Conservation (phyloP, 2,329 filamentous ascomycete genomes). For the Claviceps cyperi region DNA sequence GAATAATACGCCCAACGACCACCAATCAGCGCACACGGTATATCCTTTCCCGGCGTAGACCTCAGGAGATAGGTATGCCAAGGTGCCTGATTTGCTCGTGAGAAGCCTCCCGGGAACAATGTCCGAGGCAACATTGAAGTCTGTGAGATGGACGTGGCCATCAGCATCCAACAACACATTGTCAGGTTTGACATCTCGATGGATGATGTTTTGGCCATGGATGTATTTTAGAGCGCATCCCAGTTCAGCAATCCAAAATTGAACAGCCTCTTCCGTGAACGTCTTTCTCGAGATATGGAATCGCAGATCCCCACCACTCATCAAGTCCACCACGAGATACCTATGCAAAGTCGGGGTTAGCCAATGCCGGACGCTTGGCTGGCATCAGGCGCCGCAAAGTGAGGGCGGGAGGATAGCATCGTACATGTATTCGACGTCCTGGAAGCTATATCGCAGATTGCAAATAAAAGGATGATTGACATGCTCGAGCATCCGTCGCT, state of each 20-base stretch:
- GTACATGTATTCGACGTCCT: slow-evolving; percentile 97
- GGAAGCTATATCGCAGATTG: slow-evolving; percentile 96
- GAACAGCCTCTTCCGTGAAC: slow-evolving; percentile 91
- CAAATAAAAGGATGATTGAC: slow-evolving; percentile 96
- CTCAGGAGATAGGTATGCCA: slow-evolving; percentile 91
- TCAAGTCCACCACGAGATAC: slow-evolving; percentile 95
- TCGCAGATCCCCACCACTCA: slow-evolving; percentile 91
- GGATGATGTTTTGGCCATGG: slow-evolving; percentile 74
- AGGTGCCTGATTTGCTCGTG: slow-evolving; percentile 90
- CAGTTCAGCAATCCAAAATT: slow-evolving; percentile 92
- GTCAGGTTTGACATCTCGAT: slow-evolving; percentile 83
- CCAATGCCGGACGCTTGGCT: not conserved
- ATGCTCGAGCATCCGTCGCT: slow-evolving; percentile 95
- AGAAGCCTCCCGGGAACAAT: slow-evolving; percentile 68
- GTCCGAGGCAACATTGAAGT: slow-evolving; percentile 97
- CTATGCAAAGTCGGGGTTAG: slow-evolving; percentile 26
- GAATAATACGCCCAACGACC: slow-evolving; percentile 95
- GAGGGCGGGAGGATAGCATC: slow-evolving; percentile 18
- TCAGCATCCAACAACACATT: slow-evolving; percentile 80
- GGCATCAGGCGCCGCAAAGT: not conserved
- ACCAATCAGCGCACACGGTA: slow-evolving; percentile 87
- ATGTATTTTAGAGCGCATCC: slow-evolving; percentile 84
- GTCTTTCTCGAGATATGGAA: slow-evolving; percentile 98
- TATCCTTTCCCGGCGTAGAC: slow-evolving; percentile 89
- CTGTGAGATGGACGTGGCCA: slow-evolving; percentile 90